Base-by-base conservation (phyloP, 2,329 filamentous ascomycete species). In the Penicillium sp. region DNA sequence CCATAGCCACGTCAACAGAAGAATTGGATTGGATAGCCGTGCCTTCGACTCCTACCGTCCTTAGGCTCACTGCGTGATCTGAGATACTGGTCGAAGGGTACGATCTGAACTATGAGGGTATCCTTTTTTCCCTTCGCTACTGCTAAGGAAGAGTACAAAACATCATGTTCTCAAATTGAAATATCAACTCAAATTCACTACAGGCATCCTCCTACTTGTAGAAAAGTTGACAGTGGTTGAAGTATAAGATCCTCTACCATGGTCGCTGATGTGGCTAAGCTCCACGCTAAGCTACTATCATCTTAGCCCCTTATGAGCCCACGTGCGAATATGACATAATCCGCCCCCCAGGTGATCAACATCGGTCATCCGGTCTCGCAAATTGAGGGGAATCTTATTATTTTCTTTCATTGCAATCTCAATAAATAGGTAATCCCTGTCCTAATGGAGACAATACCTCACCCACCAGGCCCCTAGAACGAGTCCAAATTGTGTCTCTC, bases 21-120 rank as follows among this genome's bases (percentile, higher is more conserved):
- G n/a, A 10, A 25, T n/a, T n/a, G 45, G 22, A 25, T 33, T 38
- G 31, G 35, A 42, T 16, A 54, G 54, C 17, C 62, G 59, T 12
- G n/a, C 31, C 9, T 38, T 64, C 4, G 68, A 69, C 50, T 69
- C 64, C 25, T 69, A 71, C 47, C 67, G 68, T 17, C 63, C 64
- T 19, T 45, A 51, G 10, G n/a, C 30, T n/a, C 16, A 26, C 14
- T 40, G 19, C 9, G 25, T 6, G 11, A n/a, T 17, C 28, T 22
- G 19, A 37, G 6, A 5, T 42, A 11, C 16, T 38, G 8, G 10
- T 45, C 12, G 17, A 14, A 19, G 1, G 11, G 40, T 16, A 19
- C 26, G 11, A 17, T 14, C 36, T 35, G 33, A 50, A 44, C 11
- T 25, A 17, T 16, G 37, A 31, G 17, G 33, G 9, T 5, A n/a